phyloP scores from a whole-genome alignment of 148 eudicot genomes.

The Heliamphora exappendiculata region DNA sequence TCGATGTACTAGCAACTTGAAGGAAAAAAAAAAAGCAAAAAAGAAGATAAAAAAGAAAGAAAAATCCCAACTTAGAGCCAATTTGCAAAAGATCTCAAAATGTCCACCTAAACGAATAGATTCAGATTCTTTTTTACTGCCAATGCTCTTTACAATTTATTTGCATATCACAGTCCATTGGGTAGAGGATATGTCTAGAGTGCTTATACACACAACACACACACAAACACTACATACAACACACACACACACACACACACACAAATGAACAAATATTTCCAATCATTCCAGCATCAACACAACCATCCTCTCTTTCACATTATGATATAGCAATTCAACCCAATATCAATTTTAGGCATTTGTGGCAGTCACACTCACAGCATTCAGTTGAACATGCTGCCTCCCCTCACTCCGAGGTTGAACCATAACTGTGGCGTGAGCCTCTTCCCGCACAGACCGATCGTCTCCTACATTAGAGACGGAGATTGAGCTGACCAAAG shows the following conservation, averaged over 20 bases:
- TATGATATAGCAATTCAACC: background rate
- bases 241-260: background rate
- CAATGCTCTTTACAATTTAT: background rate
- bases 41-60: too few relatives aligned
- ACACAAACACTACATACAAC: background rate
- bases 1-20: too few relatives aligned
- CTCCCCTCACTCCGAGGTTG: slow-evolving; percentile 35
- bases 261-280: background rate
- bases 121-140: background rate
- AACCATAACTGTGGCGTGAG: slow-evolving; percentile 33
- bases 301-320: background rate
- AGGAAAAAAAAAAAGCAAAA: too few relatives aligned
- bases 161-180: background rate
- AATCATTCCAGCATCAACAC: too few relatives aligned
- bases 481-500: slow-evolving; percentile 27
- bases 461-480: slow-evolving; percentile 24
- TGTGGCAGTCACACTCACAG: slow-evolving; percentile 34
- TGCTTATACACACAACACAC: background rate
- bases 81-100: too few relatives aligned
- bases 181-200: background rate
- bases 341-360: slow-evolving; percentile 18
- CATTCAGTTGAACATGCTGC: slow-evolving; percentile 43
- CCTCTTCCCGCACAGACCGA: slow-evolving; percentile 29
- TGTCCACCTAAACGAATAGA: too few relatives aligned
- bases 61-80: too few relatives aligned